phyloP scores from a whole-genome alignment of 1,139 yeast species.

The Candida pseudocylindracea region DNA sequence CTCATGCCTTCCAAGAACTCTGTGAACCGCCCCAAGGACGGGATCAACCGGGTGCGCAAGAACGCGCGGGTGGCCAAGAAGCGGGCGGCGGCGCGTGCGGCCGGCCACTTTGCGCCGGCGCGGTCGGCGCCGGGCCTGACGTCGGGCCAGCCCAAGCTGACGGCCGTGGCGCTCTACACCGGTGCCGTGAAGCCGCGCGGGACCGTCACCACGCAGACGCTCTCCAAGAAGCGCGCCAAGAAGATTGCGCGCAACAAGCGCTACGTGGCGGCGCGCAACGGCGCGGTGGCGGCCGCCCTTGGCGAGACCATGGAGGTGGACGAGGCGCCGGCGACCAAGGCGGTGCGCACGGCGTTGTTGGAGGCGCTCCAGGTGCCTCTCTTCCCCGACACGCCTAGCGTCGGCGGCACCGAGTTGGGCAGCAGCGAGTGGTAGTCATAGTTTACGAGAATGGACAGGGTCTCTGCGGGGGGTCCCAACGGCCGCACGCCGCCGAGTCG shows the following conservation, averaged over 20 bases:
- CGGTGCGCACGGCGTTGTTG: slow-evolving; percentile 1
- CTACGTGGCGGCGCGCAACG: slow-evolving; percentile 35
- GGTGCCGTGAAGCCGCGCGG: slow-evolving; percentile 6
- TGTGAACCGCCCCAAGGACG: slow-evolving; percentile 47
- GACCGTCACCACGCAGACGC: slow-evolving; percentile 27
- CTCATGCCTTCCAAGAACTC: slow-evolving; percentile 63
- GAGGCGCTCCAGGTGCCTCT: too few species aligned
- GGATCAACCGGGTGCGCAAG: slow-evolving; percentile 22
- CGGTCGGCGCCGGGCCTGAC: too few species aligned
- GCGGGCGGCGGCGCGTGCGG: slow-evolving; percentile 27
- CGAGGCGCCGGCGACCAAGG: slow-evolving; percentile 12
- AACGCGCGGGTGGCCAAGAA: slow-evolving; percentile 29
- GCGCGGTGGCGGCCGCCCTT: slow-evolving; percentile 17
- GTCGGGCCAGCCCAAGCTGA: slow-evolving; percentile 25
- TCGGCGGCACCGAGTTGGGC: too few species aligned
- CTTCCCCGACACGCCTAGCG: too few species aligned
- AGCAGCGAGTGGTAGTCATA: too few species aligned
- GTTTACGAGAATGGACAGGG: too few species aligned
- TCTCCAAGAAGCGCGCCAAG: slow-evolving; percentile 64
- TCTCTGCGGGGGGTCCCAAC: too few species aligned
- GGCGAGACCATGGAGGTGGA: slow-evolving; percentile 6
- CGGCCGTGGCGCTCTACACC: slow-evolving; percentile 32
- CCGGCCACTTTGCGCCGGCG: slow-evolving; percentile 1
- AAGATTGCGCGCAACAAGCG: slow-evolving; percentile 65
- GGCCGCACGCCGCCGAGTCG: too few species aligned